phyloP scores from a whole-genome alignment of 1,284 basidiomycete genomes.

The Inonotus obliquus region DNA sequence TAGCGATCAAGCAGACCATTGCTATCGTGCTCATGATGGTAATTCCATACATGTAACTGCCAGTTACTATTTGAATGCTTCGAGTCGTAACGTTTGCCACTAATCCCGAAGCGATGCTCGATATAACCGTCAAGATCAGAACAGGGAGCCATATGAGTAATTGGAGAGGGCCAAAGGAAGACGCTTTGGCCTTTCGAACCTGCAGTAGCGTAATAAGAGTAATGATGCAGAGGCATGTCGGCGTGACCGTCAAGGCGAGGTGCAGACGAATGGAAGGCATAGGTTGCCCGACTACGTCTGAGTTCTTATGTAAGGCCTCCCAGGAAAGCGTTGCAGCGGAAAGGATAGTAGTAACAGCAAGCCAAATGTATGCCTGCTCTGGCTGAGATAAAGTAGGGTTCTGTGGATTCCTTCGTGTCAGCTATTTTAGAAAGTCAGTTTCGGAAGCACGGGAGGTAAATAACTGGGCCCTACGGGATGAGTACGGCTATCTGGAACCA shows the following conservation, averaged over 20 bases:
- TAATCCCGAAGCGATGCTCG: constrained; percentile 53
- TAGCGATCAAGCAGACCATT: constrained; percentile 52
- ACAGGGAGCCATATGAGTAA: constrained; percentile 69
- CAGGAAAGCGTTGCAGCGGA: constrained; percentile 58
- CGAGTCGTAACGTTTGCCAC: constrained; percentile 48
- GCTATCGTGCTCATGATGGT: constrained; percentile 46
- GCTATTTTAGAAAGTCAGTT: constrained; percentile 32
- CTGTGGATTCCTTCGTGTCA: constrained; percentile 66
- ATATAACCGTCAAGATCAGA: constrained; percentile 44
- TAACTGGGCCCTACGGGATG: constrained; percentile 65
- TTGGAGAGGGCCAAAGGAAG: constrained; percentile 58
- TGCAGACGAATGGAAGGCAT: constrained; percentile 53
- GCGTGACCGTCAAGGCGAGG: constrained; percentile 57
- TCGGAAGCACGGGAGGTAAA: constrained; percentile 32
- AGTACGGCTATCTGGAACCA: constrained; percentile 45
- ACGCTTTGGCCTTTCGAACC: constrained; percentile 60
- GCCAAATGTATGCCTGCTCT: constrained; percentile 68
- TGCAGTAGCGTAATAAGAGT: constrained; percentile 58
- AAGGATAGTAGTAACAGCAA: constrained; percentile 57
- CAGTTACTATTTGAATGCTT: constrained; percentile 56
- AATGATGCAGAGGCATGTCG: constrained; percentile 59
- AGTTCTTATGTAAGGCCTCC: constrained; percentile 53
- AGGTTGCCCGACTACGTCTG: constrained; percentile 42
- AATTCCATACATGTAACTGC: constrained; percentile 50
- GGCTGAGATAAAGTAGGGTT: constrained; percentile 58